phyloP scores from a whole-genome alignment of 164 flowering plant genomes.

The Euptelea pleiosperma region DNA sequence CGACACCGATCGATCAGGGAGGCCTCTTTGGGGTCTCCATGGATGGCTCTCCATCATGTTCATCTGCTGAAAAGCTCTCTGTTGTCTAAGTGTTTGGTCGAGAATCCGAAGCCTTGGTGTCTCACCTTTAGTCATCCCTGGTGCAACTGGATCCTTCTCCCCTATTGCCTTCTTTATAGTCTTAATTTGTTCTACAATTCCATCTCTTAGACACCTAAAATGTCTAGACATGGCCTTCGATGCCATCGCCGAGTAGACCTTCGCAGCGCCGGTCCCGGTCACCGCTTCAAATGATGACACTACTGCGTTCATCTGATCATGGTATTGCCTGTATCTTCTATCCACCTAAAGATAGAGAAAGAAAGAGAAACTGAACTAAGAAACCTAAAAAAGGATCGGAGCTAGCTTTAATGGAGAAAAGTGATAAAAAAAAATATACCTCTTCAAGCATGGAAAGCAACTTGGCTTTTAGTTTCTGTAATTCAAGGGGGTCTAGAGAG shows the following conservation, averaged over 20 bases:
- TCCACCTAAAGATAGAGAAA: conserved; percentile 55
- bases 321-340: conserved; percentile 84
- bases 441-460: conserved; percentile 85
- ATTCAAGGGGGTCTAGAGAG: conserved; percentile 61
- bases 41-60: conserved; percentile 80
- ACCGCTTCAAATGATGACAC: conserved; percentile 75
- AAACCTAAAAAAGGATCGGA: no score
- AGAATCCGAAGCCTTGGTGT: conserved; percentile 73
- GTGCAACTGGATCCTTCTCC: conserved; percentile 62
- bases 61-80: conserved; percentile 78
- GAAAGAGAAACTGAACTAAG: background rate
- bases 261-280: conserved; percentile 72
- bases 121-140: conserved; percentile 69
- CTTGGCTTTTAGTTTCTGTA: conserved; percentile 80
- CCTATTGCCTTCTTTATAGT: conserved; percentile 74
- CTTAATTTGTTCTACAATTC: conserved; percentile 66
- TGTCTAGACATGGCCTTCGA: conserved; percentile 90
- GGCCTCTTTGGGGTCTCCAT: conserved; percentile 97
- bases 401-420: no score
- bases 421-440: conserved; percentile 36
- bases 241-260: conserved; percentile 66
- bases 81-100: conserved; percentile 78
- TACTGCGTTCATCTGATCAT: conserved; percentile 81
- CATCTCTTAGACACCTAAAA: conserved; percentile 80
- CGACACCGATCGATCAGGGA: conserved; percentile 89